phyloP scores from a whole-genome alignment of 306 rosid species.

The Senna tora region DNA sequence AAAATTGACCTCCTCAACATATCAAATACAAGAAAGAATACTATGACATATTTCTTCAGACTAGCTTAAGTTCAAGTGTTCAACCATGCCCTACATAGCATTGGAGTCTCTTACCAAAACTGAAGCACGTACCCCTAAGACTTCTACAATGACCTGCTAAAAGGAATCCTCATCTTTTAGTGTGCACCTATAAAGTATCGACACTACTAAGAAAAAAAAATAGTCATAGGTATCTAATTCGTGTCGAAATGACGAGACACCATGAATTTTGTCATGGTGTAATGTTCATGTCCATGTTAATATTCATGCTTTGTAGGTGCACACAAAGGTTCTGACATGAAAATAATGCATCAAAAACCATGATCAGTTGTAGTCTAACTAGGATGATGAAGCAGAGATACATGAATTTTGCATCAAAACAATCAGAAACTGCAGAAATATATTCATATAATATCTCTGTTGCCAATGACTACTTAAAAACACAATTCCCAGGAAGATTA shows the following conservation, averaged over 20 bases:
- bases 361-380: neutral
- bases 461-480: slow-evolving; percentile 65
- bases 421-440: slow-evolving; percentile 43
- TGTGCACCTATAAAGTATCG: neutral
- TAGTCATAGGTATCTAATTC: too few relatives aligned
- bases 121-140: slow-evolving; percentile 21
- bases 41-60: neutral
- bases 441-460: slow-evolving; percentile 46
- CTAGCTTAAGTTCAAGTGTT: slow-evolving; percentile 20
- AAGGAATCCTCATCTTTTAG: slow-evolving; percentile 11
- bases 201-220: too few relatives aligned
- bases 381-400: slow-evolving; percentile 26
- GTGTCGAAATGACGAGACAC: too few relatives aligned
- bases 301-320: neutral
- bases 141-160: slow-evolving; percentile 33
- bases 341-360: neutral
- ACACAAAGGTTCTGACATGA: neutral
- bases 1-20: neutral
- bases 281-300: neutral
- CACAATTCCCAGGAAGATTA: slow-evolving; percentile 53
- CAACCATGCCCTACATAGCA: slow-evolving; percentile 29
- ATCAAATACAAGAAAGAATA: neutral
- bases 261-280: neutral
- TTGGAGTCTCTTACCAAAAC: slow-evolving; percentile 15
- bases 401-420: slow-evolving; percentile 34